Conservation (phyloP, 164 flowering plant genomes). For the Tetracentron sinense region DNA sequence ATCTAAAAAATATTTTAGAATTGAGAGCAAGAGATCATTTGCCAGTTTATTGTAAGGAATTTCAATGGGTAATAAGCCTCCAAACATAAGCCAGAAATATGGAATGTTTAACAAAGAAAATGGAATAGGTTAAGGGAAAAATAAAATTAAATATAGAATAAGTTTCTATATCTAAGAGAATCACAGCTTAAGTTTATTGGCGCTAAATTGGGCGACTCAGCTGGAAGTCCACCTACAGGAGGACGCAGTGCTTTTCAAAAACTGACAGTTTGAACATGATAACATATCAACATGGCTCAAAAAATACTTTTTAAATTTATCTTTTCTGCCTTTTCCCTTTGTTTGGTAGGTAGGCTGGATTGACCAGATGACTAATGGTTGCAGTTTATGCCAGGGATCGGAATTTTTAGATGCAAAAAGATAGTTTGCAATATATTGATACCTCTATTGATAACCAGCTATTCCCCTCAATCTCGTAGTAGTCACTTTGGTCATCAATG, state of each 20-base stretch:
- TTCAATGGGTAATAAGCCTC: not conserved
- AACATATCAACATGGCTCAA: not conserved
- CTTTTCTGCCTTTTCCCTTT: no score
- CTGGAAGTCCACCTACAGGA: not conserved
- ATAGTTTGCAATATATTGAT: not conserved
- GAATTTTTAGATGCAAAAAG: not conserved
- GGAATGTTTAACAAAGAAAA: not conserved
- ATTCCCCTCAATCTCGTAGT: conserved; percentile 81
- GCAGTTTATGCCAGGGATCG: not conserved
- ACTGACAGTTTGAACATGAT: not conserved
- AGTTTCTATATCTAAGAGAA: no score
- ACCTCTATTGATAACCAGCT: conserved; percentile 90
- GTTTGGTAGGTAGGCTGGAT: not conserved
- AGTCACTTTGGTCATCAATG: conserved; percentile 98
- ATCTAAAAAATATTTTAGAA: no score
- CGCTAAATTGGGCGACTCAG: not conserved
- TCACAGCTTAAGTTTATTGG: not conserved
- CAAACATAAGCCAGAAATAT: not conserved
- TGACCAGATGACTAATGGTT: not conserved
- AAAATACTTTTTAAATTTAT: not conserved
- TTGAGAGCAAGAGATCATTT: not conserved
- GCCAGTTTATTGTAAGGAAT: not conserved
- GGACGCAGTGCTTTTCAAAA: not conserved
- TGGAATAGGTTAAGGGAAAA: not conserved
- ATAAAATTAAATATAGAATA: no score